These are phyloP conservation scores for Cymodocea nodosa DNA, from an alignment of 116 monocot species.

Conservation along the genomic window DNA sequence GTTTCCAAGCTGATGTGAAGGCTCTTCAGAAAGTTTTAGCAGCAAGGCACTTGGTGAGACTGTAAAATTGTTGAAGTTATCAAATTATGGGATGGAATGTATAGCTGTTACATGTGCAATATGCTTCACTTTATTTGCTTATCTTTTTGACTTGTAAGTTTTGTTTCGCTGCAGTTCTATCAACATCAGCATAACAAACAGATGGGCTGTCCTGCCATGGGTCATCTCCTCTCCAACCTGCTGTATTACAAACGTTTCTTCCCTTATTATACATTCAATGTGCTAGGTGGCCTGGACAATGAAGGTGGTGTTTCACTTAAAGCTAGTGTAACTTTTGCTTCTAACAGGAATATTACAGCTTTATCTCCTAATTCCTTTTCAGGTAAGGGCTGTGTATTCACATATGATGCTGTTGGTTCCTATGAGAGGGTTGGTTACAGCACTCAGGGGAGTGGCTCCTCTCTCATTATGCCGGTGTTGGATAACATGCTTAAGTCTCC, in stretches of 20 bases:
- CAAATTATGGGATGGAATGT: too few relatives aligned
- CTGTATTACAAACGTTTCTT: slow-evolving; percentile 99
- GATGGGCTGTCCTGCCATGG: slow-evolving; percentile 99
- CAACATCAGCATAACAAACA: slow-evolving; percentile 98
- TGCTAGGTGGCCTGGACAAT: slow-evolving; percentile 84
- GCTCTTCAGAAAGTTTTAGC: slow-evolving; percentile 84
- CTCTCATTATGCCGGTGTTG: slow-evolving; percentile 85
- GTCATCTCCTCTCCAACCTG: slow-evolving; percentile 80
- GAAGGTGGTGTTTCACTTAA: slow-evolving; percentile 39
- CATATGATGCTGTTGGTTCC: slow-evolving; percentile 96
- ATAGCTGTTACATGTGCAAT: too few relatives aligned
- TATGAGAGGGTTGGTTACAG: slow-evolving; percentile 92
- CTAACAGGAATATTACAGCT: background rate
- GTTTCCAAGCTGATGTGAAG: slow-evolving; percentile 91
- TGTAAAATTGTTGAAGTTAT: too few relatives aligned
- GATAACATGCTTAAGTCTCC: slow-evolving; percentile 95
- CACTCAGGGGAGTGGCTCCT: slow-evolving; percentile 72
- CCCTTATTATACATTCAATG: slow-evolving; percentile 94
- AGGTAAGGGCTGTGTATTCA: slow-evolving; percentile 97
- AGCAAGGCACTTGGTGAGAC: slow-evolving; percentile 73
- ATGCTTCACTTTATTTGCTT: background rate
- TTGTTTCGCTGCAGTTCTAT: slow-evolving; percentile 42
- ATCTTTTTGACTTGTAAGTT: background rate
- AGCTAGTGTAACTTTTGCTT: too few relatives aligned
- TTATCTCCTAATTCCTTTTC: slow-evolving; percentile 5